Conservation (phyloP, 352 stramenopile species). For the Pythium sukuiense region DNA sequence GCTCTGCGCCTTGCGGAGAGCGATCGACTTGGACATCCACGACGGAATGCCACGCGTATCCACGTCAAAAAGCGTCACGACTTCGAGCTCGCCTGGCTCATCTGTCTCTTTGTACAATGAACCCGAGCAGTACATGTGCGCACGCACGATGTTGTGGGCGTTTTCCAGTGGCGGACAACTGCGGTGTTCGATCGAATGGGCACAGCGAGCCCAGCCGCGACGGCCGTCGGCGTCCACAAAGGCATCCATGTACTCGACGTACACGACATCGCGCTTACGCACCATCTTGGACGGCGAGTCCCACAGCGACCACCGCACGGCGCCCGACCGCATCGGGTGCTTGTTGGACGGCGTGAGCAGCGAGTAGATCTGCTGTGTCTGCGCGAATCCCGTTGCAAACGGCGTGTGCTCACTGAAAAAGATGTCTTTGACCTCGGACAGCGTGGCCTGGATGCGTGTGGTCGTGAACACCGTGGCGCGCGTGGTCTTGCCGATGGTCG, state of each 20-base stretch:
- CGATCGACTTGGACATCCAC: slow-evolving; percentile 67
- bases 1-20: slow-evolving; percentile 58
- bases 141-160: slow-evolving; percentile 58
- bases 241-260: slow-evolving; percentile 68
- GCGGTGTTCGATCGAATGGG: slow-evolving; percentile 63
- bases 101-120: slow-evolving; percentile 62
- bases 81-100: slow-evolving; percentile 48
- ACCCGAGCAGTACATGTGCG: slow-evolving; percentile 56
- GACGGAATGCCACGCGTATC: slow-evolving; percentile 60
- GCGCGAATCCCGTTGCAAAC: slow-evolving; percentile 58
- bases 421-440: slow-evolving; percentile 56
- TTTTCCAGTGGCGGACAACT: slow-evolving; percentile 53
- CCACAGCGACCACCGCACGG: slow-evolving; percentile 66
- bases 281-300: slow-evolving; percentile 60
- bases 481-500: slow-evolving; percentile 47
- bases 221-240: slow-evolving; percentile 59
- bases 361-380: slow-evolving; percentile 60
- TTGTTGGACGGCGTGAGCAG: slow-evolving; percentile 43
- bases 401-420: slow-evolving; percentile 63
- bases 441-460: slow-evolving; percentile 46
- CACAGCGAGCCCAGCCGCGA: slow-evolving; percentile 58
- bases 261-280: slow-evolving; percentile 57
- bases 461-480: slow-evolving; percentile 50
- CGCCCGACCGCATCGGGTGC: slow-evolving; percentile 53
- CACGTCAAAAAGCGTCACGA: slow-evolving; percentile 57